These are phyloP conservation scores for Artemisia annua DNA, from an alignment of 129 eudicot species.

Conservation along the genomic window DNA sequence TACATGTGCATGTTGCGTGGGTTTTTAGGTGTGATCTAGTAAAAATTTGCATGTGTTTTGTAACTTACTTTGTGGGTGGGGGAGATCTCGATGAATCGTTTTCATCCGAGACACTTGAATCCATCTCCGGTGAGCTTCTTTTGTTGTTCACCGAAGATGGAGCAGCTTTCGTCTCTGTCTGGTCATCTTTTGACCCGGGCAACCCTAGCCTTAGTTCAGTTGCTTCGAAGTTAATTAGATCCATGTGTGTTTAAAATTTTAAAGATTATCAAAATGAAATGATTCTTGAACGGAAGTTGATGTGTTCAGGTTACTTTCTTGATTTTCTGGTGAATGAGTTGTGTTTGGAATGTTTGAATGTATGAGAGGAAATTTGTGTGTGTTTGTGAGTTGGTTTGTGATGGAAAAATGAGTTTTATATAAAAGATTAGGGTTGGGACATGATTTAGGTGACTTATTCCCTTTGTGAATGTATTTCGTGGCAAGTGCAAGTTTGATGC, in stretches of 20 bases:
- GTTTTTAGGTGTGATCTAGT: background rate
- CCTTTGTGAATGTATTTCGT: constrained; percentile 50
- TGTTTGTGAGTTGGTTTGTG: constrained; percentile 29
- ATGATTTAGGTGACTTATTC: constrained; percentile 53
- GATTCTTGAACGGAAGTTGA: background rate
- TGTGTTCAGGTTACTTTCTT: constrained; percentile 16
- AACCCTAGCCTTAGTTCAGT: constrained; percentile 65
- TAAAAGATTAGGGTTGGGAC: constrained; percentile 38
- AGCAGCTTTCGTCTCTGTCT: constrained; percentile 28
- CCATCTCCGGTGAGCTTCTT: constrained; percentile 61
- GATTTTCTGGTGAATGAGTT: constrained; percentile 16
- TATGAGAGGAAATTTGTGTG: constrained; percentile 10
- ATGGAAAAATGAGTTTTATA: constrained; percentile 38
- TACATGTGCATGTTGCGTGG: background rate
- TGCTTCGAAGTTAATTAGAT: constrained; percentile 55
- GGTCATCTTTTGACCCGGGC: constrained; percentile 53
- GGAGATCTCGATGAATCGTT: constrained; percentile 37
- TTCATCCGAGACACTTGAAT: constrained; percentile 30
- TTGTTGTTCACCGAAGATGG: constrained; percentile 29
- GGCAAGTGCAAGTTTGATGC: constrained; percentile 14
- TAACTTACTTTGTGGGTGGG: constrained; percentile 69
- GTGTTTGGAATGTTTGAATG: constrained; percentile 17
- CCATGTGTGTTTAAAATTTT: constrained; percentile 35
- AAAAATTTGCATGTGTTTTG: constrained; percentile 21
- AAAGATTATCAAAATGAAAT: too few relatives aligned